Percentiles rank a stretch among this genome's conserved stretches.
These are phyloP conservation scores for Zelopaecilomyces penicillatus DNA, from an alignment of 2,329 filamentous ascomycete species.

Conservation along the genomic window DNA sequence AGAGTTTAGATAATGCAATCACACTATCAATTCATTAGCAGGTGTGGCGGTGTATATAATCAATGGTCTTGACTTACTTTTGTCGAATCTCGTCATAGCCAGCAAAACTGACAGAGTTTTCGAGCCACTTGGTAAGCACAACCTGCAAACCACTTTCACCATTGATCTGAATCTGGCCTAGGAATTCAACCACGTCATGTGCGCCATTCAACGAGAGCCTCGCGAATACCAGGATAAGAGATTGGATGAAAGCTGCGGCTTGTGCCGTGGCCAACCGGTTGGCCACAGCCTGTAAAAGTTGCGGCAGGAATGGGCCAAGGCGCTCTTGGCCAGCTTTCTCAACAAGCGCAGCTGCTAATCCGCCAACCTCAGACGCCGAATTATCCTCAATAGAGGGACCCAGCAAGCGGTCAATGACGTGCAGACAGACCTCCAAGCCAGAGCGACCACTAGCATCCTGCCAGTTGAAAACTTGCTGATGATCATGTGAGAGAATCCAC, in stretches of 20 bases:
- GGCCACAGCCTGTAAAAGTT: conserved; percentile 83
- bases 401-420: conserved; percentile 86
- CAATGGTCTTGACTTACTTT: conserved; percentile 54
- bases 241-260: conserved; percentile 87
- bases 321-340: conserved; percentile 90
- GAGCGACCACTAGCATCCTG: conserved; percentile 70
- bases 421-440: conserved; percentile 79
- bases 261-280: conserved; percentile 73
- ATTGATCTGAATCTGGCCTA: conserved; percentile 73
- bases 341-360: conserved; percentile 86
- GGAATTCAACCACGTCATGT: conserved; percentile 83
- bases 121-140: conserved; percentile 89
- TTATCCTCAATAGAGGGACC: conserved; percentile 81
- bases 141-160: conserved; percentile 77
- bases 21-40: conserved; percentile 49
- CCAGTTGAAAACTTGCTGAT: conserved; percentile 83
- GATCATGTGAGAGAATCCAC: conserved; percentile 82
- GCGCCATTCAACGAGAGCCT: conserved; percentile 78
- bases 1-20: conserved; percentile 86
- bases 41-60: not conserved
- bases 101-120: conserved; percentile 95
- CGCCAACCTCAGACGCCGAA: conserved; percentile 90
- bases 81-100: conserved; percentile 96
- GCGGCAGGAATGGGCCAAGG: conserved; percentile 80
- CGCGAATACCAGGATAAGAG: conserved; percentile 89